Evolutionary conservation across 495 filamentous ascomycete genomes (phyloP), one percentile per base, ranked within the genome.

Genomic region (Bryoglossum gracile): DNA sequence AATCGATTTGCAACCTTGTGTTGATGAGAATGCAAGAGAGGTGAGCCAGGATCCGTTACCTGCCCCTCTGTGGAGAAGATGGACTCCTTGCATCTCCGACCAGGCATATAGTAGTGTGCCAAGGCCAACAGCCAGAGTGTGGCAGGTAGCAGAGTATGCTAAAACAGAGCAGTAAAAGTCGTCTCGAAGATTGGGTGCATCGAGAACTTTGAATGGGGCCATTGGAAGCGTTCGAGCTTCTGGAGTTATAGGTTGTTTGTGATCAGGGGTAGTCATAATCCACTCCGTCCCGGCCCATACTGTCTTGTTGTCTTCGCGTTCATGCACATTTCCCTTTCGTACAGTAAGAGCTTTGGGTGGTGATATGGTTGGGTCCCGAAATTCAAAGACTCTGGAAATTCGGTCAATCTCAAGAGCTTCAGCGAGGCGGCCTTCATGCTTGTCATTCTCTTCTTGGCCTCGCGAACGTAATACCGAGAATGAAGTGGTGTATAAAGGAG

Each of bases 151-250:
- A 1, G 82, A 94, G 63, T 96, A 97, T 5, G 92, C 88, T 41
- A 98, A 74, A 6, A 89, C 74, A 0, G 90, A 89, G 65, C 89
- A 96, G 61, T 98, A 98, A 57, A 89, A 98, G 63, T 98, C 94
- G 62, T 98, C 92, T 22, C 87, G 76, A 38, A 97, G 73, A 19
- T 77, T 75, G 1, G 91, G 90, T 3, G 92, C 92, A 68, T 95
- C 88, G 11, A 98, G 69, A 3, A 95, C 89, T 64, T 59, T 83
- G 69, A 94, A 94, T 4, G 88, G 86, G 19, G 81, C 78, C 8
- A 71, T 70, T 5, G 88, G 85, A 16, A 91, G 70, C 21, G 64
- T 56, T 43, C 70, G 58, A 30, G 30, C 56, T 42, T 61, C 48
- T 39, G 48, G 35, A 1, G 40, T 41, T 13, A 50, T 51, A 17